Conservation (phyloP, 2,329 filamentous ascomycete species). For the Eutypa lata region DNA sequence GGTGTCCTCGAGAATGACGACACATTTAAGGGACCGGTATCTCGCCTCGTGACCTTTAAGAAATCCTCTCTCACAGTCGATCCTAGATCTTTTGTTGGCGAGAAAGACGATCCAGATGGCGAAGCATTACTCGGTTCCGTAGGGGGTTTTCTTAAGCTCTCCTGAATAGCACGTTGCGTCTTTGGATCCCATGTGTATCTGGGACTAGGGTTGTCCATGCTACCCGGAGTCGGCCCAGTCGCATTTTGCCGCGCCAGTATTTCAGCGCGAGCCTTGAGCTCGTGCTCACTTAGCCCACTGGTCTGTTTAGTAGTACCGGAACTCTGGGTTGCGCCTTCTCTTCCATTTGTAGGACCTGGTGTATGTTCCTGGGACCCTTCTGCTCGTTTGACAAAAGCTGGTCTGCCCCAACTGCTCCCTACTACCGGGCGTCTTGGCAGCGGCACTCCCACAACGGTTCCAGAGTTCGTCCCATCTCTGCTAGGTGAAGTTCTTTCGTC, state of each 20-base stretch:
- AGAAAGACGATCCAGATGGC: too few species aligned
- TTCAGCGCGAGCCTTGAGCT: constrained; percentile 17
- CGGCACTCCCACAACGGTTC: not conserved
- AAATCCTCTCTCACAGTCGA: too few species aligned
- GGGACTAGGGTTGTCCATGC: too few species aligned
- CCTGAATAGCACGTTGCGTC: constrained; percentile 14
- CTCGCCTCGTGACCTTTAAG: too few species aligned
- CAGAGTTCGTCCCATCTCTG: not conserved
- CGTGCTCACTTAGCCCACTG: constrained; percentile 13
- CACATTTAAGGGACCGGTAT: too few species aligned
- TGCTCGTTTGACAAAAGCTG: not conserved
- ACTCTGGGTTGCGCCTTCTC: not conserved
- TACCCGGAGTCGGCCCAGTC: constrained; percentile 5
- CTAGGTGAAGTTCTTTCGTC: not conserved
- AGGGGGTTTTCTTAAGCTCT: constrained; percentile 2
- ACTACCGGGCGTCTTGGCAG: not conserved
- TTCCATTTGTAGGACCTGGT: not conserved
- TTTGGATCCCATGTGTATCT: constrained; percentile 14
- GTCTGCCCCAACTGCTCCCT: constrained; percentile 13
- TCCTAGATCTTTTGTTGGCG: too few species aligned
- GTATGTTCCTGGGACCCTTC: not conserved
- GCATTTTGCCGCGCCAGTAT: constrained; percentile 16
- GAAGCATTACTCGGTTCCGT: not conserved
- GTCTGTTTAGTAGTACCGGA: constrained; percentile 1
- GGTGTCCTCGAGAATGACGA: constrained; percentile 5